Conservation (phyloP, 2,329 filamentous ascomycete species). For the Corynespora cassiicola region DNA sequence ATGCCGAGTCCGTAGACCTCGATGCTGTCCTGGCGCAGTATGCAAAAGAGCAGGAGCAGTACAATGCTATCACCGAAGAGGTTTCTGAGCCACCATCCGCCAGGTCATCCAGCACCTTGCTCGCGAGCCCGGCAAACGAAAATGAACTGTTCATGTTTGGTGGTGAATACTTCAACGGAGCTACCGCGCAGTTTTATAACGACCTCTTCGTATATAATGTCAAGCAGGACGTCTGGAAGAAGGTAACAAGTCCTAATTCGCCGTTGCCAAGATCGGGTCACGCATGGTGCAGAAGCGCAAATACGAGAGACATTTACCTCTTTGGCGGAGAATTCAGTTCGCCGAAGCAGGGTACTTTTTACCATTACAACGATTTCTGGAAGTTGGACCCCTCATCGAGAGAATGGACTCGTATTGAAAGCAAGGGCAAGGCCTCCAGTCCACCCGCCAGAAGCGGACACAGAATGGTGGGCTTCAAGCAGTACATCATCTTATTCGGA, state of each 20-base stretch:
- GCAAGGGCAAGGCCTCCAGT: conserved; percentile 76
- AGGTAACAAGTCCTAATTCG: conserved; percentile 87
- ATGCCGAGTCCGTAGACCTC: conserved; percentile 90
- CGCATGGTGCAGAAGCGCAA: conserved; percentile 90
- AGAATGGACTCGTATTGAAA: conserved; percentile 92
- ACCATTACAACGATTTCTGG: conserved; percentile 99
- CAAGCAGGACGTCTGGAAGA: conserved; percentile 87
- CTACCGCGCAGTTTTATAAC: conserved; percentile 75
- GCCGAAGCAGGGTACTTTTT: conserved; percentile 97
- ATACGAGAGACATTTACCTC: conserved; percentile 83
- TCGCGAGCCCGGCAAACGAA: conserved; percentile 83
- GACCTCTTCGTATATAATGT: conserved; percentile 75
- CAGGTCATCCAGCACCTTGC: conserved; percentile 79
- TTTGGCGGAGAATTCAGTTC: conserved; percentile 97
- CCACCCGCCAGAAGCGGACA: conserved; percentile 90
- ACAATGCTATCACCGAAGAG: conserved; percentile 89
- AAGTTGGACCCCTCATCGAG: conserved; percentile 80
- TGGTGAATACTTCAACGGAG: conserved; percentile 95
- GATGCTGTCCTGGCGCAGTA: conserved; percentile 94
- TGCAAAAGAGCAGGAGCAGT: conserved; percentile 87
- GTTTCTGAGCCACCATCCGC: conserved; percentile 75
- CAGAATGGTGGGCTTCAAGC: conserved; percentile 95
- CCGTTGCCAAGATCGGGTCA: conserved; percentile 91
- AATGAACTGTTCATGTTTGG: conserved; percentile 93
- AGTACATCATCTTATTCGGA: conserved; percentile 94